These are phyloP conservation scores for Cymbopogon flexuosus DNA, from an alignment of 202 grass and related monocot species.

Conservation along the genomic window DNA sequence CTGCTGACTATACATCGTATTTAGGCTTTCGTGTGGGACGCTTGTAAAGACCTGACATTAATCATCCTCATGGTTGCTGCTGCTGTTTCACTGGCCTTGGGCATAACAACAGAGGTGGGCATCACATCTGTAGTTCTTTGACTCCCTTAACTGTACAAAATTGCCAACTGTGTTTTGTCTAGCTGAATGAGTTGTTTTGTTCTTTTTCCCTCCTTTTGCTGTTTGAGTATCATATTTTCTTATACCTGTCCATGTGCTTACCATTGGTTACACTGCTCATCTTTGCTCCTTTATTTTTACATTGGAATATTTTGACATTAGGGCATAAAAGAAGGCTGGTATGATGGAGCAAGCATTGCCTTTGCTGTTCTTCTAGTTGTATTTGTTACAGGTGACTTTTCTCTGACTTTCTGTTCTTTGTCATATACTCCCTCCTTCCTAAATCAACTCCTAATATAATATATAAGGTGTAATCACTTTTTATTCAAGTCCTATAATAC, in stretches of 20 bases:
- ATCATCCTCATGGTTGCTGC: conserved; percentile 94
- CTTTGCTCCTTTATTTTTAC: neutral
- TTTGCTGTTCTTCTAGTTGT: conserved; percentile 96
- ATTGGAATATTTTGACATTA: conserved; percentile 13
- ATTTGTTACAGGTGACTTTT: conserved; percentile 66
- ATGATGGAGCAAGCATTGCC: conserved; percentile 89
- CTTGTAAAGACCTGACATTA: conserved; percentile 83
- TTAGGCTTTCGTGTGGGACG: conserved; percentile 90
- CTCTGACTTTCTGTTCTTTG: neutral
- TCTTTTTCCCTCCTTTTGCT: conserved; percentile 5
- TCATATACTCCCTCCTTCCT: neutral
- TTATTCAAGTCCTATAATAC: no score
- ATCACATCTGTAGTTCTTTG: conserved; percentile 1
- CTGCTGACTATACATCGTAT: neutral
- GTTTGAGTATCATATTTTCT: neutral
- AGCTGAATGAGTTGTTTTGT: neutral
- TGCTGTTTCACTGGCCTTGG: conserved; percentile 78
- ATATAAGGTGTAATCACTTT: no score
- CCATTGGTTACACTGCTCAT: neutral
- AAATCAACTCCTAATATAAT: no score
- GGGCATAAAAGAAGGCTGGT: conserved; percentile 98
- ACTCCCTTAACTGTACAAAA: neutral
- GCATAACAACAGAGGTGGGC: conserved; percentile 83
- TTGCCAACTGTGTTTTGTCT: neutral
- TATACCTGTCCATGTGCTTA: conserved; percentile 9